Base-by-base conservation (phyloP, 805 yeast genomes). In the Deakozyma indianensis region DNA sequence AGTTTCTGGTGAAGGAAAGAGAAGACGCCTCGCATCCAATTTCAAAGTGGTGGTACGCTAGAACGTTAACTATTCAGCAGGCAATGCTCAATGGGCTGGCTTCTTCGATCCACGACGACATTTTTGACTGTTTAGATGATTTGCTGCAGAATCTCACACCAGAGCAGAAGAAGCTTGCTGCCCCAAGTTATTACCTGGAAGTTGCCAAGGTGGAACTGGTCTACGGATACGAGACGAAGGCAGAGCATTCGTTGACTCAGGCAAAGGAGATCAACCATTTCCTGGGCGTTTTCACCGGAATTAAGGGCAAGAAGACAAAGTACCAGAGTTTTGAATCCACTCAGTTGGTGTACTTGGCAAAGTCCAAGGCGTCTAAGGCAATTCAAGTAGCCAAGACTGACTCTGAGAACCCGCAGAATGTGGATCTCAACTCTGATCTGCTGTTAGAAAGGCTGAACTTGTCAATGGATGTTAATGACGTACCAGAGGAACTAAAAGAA, bases 261-360 rank as follows among this genome's bases (percentile, higher is more conserved):
- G 65, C 61, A 2, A 48, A 49, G 25, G 71, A 71, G 49, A 84
- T 79, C 1, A 72, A 75, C 41, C 70, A 72, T 14, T 57, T 80
- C 9, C 76, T 87, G 0, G 73, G 80, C 51, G 73, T 80, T 0
- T 64, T 90, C 41, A 83, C 96, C 1, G 97, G 97, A 52, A 83
- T 92, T 46, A 78, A 78, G 53, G 96, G 95, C 7, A 81, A 78
- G 58, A 71, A 92, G 57, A 90, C 97, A 3, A 83, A 83, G 60
- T 84, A 68, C 59, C 97, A 90, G 63, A 70, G 71, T 42, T 70
- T 68, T 27, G 75, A 79, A n/a, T 74, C 80, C 22, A 74, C 95
- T 0, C 77, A 85, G 35, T 71, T 90, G 48, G 73, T 88, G 15
- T 74, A 86, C 22, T 63, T 90, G 20, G 97, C 97, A 1, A 72